Evolutionary conservation across 2,329 filamentous ascomycete species (phyloP), one percentile per base, ranked within the genome.

Genomic region (Microascus cirrosus): DNA sequence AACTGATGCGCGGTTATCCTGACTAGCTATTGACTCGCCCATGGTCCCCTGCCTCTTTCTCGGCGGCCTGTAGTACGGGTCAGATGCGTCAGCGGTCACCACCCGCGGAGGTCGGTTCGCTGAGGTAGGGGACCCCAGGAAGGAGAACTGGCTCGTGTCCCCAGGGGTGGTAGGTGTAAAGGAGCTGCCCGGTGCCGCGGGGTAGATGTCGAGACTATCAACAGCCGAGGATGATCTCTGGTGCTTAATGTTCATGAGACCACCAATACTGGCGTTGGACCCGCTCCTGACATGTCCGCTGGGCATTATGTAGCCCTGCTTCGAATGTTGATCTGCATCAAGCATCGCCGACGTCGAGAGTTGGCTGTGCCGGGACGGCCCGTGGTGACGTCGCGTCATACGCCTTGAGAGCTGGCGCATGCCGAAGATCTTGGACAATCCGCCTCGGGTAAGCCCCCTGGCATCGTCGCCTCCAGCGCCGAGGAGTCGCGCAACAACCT

Each of bases 361-460:
- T 69, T 94, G 87, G 67, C 90, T 96, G 65, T 88, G 85, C 60
- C 90, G 83, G 8, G 87, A 86, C 25, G 80, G 77, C 18, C 81
- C 82, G 56, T 62, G 68, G 60, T 78, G 80, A 60, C 81, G 82
- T 54, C 83, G 83, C 59, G 82, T 83, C 61, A 81, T 76, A 54
- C 91, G 84, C 62, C 88, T 84, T 13, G 89, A 89, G 48, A 96
- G 77, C 70, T 96, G 91, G 53, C 92, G 87, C 80, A 92, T 90
- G 55, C 92, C 92, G 67, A 96, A 95, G 53, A 92, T 90, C 73
- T 92, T 96, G 63, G 86, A 86, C 57, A 99, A 77, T 10, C 91
- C 93, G 66, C 94, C 93, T 68, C 90, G 78, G 55, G 85, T 83
- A 62, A 87, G 83, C 45, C 86, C 86, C 56, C 79, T 80, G 45